Percentiles rank a stretch among this genome's conserved stretches.
Evolutionary conservation across 768 basidiomycete genomes (phyloP).

Genomic region (Guyanaporus albipodus): DNA sequence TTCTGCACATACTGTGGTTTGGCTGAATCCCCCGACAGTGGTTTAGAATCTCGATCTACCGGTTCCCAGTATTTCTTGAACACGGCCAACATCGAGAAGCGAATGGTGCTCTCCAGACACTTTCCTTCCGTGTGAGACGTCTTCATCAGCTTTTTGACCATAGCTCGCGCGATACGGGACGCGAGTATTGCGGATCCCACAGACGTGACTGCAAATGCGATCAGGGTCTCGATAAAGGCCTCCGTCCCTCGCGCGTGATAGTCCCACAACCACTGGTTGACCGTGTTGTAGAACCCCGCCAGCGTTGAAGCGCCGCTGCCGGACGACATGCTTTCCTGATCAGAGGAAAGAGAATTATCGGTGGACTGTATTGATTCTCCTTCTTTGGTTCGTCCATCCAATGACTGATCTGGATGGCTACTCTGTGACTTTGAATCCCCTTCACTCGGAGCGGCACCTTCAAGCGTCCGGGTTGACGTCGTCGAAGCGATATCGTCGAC

Average conservation of each 20-base stretch:
- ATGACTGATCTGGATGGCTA: background rate
- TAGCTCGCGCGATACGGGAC: conserved; percentile 12
- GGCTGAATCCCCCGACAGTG: background rate
- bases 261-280: conserved; percentile 20
- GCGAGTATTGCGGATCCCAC: conserved; percentile 11
- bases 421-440: background rate
- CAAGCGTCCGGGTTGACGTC: background rate
- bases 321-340: conserved; percentile 11
- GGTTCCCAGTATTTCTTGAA: conserved; percentile 16
- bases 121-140: conserved; percentile 12
- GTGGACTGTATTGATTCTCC: background rate
- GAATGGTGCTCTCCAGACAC: conserved; percentile 8
- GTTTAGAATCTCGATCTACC: conserved; percentile 10
- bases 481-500: conserved; percentile 1
- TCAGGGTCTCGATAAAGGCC: conserved; percentile 13
- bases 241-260: conserved; percentile 17
- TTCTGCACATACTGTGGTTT: conserved; percentile 9
- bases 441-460: background rate
- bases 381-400: background rate
- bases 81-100: conserved; percentile 8
- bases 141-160: conserved; percentile 4
- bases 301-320: background rate
- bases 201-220: conserved; percentile 14
- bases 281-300: conserved; percentile 12
- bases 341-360: conserved; percentile 6